A percentile compares a stretch with the other conserved stretches of the same genome.
Conservation (phyloP, 2,329 filamentous ascomycete species). For the Phialemonium atrogriseum region DNA sequence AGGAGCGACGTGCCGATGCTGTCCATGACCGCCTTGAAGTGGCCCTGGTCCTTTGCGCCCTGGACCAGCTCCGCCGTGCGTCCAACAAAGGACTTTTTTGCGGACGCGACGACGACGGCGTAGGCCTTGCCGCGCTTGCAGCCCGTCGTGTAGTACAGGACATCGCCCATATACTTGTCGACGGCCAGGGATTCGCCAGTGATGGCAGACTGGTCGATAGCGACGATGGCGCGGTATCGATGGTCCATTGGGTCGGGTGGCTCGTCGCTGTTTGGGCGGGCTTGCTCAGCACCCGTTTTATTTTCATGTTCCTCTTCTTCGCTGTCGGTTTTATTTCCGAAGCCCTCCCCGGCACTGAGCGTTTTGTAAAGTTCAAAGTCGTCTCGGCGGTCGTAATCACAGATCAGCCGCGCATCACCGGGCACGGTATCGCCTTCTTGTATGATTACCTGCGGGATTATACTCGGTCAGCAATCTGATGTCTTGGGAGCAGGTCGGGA, state of each 20-base stretch:
- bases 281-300: too few species aligned
- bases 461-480: slow-evolving; percentile 1
- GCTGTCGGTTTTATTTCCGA: slow-evolving; percentile 51
- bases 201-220: slow-evolving; percentile 72
- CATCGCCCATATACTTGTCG: slow-evolving; percentile 70
- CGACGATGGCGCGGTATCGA: slow-evolving; percentile 58
- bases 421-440: slow-evolving; percentile 66
- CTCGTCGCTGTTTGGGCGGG: too few species aligned
- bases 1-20: slow-evolving; percentile 67
- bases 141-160: slow-evolving; percentile 70
- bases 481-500: neutral
- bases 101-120: slow-evolving; percentile 58
- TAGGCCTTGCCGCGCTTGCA: slow-evolving; percentile 76
- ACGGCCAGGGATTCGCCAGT: slow-evolving; percentile 74
- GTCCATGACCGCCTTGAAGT: slow-evolving; percentile 78
- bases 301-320: slow-evolving; percentile 42
- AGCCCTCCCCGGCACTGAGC: slow-evolving; percentile 55
- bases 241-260: too few species aligned
- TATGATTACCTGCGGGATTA: slow-evolving; percentile 47
- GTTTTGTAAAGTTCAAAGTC: slow-evolving; percentile 32
- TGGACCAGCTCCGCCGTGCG: slow-evolving; percentile 66
- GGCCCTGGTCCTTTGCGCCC: slow-evolving; percentile 66
- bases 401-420: slow-evolving; percentile 63
- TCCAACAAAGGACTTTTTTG: slow-evolving; percentile 68
- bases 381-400: slow-evolving; percentile 56